Percentiles rank a stretch among this genome's conserved stretches.
Conservation (phyloP, 768 basidiomycete species). For the Russula virescens region DNA sequence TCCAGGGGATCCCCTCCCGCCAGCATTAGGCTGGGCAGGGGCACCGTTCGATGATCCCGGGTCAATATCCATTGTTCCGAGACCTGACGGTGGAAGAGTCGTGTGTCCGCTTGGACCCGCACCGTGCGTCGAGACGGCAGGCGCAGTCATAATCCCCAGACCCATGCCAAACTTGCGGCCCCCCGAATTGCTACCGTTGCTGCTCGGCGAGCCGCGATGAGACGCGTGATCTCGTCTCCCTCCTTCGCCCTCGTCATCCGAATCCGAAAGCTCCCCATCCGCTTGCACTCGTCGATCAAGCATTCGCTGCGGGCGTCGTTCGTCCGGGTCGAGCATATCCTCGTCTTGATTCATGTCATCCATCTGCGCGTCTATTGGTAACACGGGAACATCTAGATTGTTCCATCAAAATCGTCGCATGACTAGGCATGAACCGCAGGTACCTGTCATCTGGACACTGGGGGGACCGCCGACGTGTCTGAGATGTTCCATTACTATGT, state of each 20-base stretch:
- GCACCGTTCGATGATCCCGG: conserved; percentile 7
- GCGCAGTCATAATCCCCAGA: conserved; percentile 66
- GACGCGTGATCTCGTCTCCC: conserved; percentile 64
- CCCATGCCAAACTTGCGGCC: conserved; percentile 55
- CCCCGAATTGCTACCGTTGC: conserved; percentile 35
- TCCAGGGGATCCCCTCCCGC: conserved; percentile 9
- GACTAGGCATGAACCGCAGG: conserved; percentile 15
- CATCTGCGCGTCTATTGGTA: conserved; percentile 79
- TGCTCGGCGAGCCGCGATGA: conserved; percentile 37
- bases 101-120: conserved; percentile 56
- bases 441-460: conserved; percentile 87
- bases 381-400: conserved; percentile 66
- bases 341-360: conserved; percentile 81
- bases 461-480: conserved; percentile 84
- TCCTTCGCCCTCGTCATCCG: conserved; percentile 95
- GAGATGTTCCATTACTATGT: conserved; percentile 87
- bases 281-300: conserved; percentile 78
- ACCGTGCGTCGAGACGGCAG: conserved; percentile 53
- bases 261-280: conserved; percentile 91
- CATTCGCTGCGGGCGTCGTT: conserved; percentile 65
- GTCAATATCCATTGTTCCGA: conserved; percentile 21
- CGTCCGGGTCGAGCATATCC: conserved; percentile 72
- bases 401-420: not conserved
- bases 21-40: conserved; percentile 3
- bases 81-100: conserved; percentile 18